Percentiles rank a stretch among this genome's conserved stretches.
Conservation (phyloP, 2,329 filamentous ascomycete species). For the Aspergillus pseudotamarii region DNA sequence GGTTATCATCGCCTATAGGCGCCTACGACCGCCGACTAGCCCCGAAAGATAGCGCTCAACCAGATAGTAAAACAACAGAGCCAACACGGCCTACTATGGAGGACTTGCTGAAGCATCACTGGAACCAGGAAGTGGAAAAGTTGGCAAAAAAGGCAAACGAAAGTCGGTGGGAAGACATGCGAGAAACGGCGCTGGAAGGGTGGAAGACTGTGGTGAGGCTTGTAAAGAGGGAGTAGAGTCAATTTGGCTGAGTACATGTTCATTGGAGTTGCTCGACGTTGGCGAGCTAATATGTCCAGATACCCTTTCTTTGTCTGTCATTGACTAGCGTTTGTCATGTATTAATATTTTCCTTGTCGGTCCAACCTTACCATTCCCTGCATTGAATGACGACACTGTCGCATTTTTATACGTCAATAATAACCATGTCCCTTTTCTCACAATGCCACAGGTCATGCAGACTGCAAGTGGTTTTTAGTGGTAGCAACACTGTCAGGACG, state of each 20-base stretch:
- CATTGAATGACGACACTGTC: neutral
- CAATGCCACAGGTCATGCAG: neutral
- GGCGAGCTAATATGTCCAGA: constrained; percentile 10
- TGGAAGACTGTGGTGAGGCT: constrained; percentile 51
- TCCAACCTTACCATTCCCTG: neutral
- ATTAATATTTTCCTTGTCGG: constrained; percentile 6
- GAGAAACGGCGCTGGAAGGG: constrained; percentile 50
- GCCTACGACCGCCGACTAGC: constrained; percentile 38
- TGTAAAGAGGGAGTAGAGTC: constrained; percentile 37
- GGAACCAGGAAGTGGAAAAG: constrained; percentile 73
- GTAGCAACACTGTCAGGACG: too few relatives aligned
- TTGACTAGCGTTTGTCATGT: constrained; percentile 10
- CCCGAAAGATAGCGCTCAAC: constrained; percentile 14
- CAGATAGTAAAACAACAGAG: neutral
- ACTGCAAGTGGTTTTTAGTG: neutral
- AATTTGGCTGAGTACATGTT: constrained; percentile 8
- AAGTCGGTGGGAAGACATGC: constrained; percentile 66
- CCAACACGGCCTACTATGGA: constrained; percentile 51
- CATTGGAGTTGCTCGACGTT: constrained; percentile 6
- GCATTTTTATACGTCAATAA: neutral
- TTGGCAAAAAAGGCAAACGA: constrained; percentile 68
- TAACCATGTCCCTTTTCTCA: neutral
- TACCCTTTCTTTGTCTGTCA: constrained; percentile 20
- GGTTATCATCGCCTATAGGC: constrained; percentile 38
- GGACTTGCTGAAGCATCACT: constrained; percentile 73